Evolutionary conservation across 2,329 filamentous ascomycete genomes (phyloP), one percentile per base, ranked within the genome.

Genomic region (Fusarium brachygibbosum): DNA sequence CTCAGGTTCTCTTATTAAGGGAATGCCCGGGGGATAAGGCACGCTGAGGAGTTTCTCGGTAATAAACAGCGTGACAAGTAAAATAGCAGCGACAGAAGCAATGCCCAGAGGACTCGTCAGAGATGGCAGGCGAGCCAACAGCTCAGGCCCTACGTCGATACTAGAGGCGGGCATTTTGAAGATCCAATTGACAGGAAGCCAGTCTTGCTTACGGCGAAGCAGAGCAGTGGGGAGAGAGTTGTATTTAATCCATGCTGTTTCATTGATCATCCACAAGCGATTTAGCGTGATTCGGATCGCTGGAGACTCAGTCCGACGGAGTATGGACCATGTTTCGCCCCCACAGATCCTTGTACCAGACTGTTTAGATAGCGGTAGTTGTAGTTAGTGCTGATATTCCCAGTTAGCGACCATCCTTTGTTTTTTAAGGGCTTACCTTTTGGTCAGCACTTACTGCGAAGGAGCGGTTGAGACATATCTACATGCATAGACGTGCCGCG

Each of bases 1-100:
- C 28, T 68, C 50, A 0, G 68, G 69, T 32, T 79, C 77, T 31
- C 76, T 63, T 10, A 78, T 57, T 10, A 77, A 66, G 0, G 73
- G 61, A 4, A 79, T 63, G 9, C 58, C 67, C 0, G 61, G 48
- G n/a, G 76, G 76, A 37, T 76, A 77, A 9, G 74, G 70, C 19
- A 73, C 38, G 17, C 37, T 60, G 35, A 71, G 56, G 13, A 65
- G 40, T 11, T 60, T 65, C 46, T 76, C 71, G 13, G 70, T 55
- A 19, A 76, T 19, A 45, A 56, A 67, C 3, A 77, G 29, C 3
- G 53, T 31, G 9, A 63, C 3, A 0, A 67, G 9, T 2, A 35
- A n/a, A 12, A 50, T 28, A 5, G 51, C 37, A 28, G 46, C 31
- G 5, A 63, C 34, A 8, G 32, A 41, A 10, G 32, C 42, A 10